Percentiles rank a stretch among this genome's conserved stretches.
Evolutionary conservation across 148 eudicot species (phyloP).

Genomic region (Camellia lanceoleosa): DNA sequence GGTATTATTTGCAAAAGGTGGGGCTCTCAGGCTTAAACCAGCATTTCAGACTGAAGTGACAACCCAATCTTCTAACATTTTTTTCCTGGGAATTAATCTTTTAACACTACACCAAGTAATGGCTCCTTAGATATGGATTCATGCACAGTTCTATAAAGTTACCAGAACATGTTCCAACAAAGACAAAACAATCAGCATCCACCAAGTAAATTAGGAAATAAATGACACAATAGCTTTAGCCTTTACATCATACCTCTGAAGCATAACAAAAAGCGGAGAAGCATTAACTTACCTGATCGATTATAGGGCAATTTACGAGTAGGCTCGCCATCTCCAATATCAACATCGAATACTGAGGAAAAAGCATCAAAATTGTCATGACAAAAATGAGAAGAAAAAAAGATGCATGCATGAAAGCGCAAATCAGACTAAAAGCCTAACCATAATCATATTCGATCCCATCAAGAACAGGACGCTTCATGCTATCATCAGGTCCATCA

Average conservation of each 20-base stretch:
- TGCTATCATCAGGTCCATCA: conserved; percentile 88
- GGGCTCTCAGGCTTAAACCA: neutral
- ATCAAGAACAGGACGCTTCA: conserved; percentile 61
- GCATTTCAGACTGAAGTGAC: neutral
- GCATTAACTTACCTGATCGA: conserved; percentile 59
- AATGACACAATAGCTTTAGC: conserved; percentile 1
- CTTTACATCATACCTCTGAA: neutral
- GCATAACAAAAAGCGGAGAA: neutral
- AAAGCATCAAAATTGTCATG: neutral
- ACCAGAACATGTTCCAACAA: neutral
- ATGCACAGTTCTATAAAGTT: neutral
- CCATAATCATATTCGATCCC: conserved; percentile 87
- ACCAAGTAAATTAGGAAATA: neutral
- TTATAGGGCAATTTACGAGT: conserved; percentile 93
- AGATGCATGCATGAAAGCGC: neutral
- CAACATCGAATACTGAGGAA: conserved; percentile 80
- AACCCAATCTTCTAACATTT: neutral
- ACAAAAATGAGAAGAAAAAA: neutral
- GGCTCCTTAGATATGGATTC: neutral
- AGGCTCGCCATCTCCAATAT: conserved; percentile 97
- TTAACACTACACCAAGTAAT: neutral
- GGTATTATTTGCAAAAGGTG: neutral
- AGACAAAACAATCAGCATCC: neutral
- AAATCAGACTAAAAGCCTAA: conserved; percentile 29
- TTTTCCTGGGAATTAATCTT: neutral